These are phyloP conservation scores for Thalassiosira exigua DNA, from an alignment of 352 stramenopile genomes.

Conservation along the genomic window DNA sequence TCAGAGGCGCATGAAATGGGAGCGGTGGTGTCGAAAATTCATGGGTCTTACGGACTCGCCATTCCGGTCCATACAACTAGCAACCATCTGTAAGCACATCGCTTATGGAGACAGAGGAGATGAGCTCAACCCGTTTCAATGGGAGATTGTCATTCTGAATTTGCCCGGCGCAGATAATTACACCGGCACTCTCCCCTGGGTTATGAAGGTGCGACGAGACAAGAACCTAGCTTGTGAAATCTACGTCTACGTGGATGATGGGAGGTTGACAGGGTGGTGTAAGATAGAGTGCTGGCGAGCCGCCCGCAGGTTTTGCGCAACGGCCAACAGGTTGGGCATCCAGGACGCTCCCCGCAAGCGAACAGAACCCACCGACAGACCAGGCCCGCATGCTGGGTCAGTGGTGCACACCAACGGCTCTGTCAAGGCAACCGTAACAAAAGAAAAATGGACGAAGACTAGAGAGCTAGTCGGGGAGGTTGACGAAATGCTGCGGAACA, in stretches of 20 bases:
- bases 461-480: too few relatives aligned
- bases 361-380: not conserved
- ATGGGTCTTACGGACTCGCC: constrained; percentile 46
- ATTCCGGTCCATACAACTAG: constrained; percentile 19
- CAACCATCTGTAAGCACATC: not conserved
- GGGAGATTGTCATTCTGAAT: constrained; percentile 28
- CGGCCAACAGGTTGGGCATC: constrained; percentile 6
- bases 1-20: constrained; percentile 8
- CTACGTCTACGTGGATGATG: constrained; percentile 30
- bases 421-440: not conserved
- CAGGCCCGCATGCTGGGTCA: not conserved
- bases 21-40: constrained; percentile 37
- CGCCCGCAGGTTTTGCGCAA: not conserved
- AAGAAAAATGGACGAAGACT: too few relatives aligned
- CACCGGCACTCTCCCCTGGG: constrained; percentile 13
- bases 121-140: constrained; percentile 17
- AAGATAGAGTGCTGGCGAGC: not conserved
- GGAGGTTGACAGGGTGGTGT: not conserved
- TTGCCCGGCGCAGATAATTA: constrained; percentile 11
- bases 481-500: too few relatives aligned
- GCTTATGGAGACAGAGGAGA: constrained; percentile 11
- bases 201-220: constrained; percentile 20
- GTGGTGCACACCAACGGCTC: not conserved
- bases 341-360: constrained; percentile 1
- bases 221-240: constrained; percentile 17